These are phyloP conservation scores for Parathielavia appendiculata DNA, from an alignment of 495 filamentous ascomycete species.

Conservation along the genomic window DNA sequence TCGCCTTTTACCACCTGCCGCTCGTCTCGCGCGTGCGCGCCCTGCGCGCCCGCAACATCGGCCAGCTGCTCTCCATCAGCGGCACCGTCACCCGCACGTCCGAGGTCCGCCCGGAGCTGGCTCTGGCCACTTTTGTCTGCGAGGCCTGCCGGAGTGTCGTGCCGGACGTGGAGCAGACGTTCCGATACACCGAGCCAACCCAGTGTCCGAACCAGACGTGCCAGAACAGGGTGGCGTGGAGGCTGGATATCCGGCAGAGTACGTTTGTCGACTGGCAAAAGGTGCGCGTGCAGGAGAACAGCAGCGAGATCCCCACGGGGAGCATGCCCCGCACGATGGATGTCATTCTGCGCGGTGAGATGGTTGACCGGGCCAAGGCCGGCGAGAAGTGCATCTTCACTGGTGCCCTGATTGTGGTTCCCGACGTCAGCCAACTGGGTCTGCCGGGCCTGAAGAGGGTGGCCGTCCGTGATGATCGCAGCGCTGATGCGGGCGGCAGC, in stretches of 20 bases:
- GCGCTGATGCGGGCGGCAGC: conserved; percentile 69
- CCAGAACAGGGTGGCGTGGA: conserved; percentile 83
- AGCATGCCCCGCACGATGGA: conserved; percentile 99
- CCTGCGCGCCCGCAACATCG: conserved; percentile 85
- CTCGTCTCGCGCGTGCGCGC: conserved; percentile 87
- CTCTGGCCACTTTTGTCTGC: conserved; percentile 87
- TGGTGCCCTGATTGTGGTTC: conserved; percentile 90
- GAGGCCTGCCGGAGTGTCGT: conserved; percentile 76
- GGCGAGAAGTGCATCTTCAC: conserved; percentile 98
- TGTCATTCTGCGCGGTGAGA: conserved; percentile 94
- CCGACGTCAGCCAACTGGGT: conserved; percentile 91
- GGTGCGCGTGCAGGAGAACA: conserved; percentile 94
- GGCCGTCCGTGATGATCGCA: conserved; percentile 80
- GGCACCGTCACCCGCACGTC: conserved; percentile 95
- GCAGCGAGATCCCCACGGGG: conserved; percentile 94
- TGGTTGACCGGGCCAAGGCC: conserved; percentile 94
- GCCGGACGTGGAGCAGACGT: conserved; percentile 92
- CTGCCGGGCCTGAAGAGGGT: conserved; percentile 81
- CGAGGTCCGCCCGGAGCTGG: conserved; percentile 91
- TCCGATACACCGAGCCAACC: conserved; percentile 92
- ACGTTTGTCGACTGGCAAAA: conserved; percentile 99
- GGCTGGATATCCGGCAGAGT: conserved; percentile 91
- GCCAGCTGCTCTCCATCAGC: conserved; percentile 87
- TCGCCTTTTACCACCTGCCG: conserved; percentile 95
- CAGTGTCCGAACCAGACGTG: conserved; percentile 94